Evolutionary conservation across 345 rosid species (phyloP), one percentile per base, ranked within the genome.

Genomic region (Syzygium oleosum): DNA sequence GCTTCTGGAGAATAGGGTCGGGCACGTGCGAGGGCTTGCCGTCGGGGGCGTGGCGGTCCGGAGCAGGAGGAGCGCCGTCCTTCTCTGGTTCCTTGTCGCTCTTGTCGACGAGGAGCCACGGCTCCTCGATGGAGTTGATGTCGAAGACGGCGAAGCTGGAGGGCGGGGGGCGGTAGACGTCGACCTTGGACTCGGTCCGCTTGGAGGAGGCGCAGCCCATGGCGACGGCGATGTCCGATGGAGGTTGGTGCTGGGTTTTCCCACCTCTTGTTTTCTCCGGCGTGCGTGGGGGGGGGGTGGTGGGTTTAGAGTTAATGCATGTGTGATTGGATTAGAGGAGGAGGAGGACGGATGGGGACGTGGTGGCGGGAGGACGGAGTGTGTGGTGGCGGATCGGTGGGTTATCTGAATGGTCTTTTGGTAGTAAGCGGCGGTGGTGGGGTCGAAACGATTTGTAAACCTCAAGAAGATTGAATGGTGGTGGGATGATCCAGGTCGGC

Each of bases 201-300:
- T 96, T 98, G 27, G 99, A 98, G 79, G 98, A 92, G 54, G 89
- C 16, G 88, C 98, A 97, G 29, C 99, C 99, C 99, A 98, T 88
- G 94, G 27, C 85, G 61, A 84, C 52, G 38, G 49, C 83, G 49
- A 12, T 38, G 83, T 73, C 83, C 49, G 15, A 49, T 11, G 83
- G 49, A 25, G 12, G 46, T 43, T 43, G 46, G 46, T 5, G 41
- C 6, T 41, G 14, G 23, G 12, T 34, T 9, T 73, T 34, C 83
- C 27, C 49, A 38, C 83, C 38, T 12, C 11, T 17, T 13, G 19
- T 38, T 34, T 41, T 11, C 49, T 34, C 13, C 5, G 83, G 49
- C 14, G 63, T 8, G 14, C n/a, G 63, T 9, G 14, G n/a, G 12
- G 25, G 25, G 25, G 59, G 46, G 84, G 22, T 19, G n/a, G 31